Base-by-base conservation (phyloP, 345 rosid species). In the Geranium brycei region DNA sequence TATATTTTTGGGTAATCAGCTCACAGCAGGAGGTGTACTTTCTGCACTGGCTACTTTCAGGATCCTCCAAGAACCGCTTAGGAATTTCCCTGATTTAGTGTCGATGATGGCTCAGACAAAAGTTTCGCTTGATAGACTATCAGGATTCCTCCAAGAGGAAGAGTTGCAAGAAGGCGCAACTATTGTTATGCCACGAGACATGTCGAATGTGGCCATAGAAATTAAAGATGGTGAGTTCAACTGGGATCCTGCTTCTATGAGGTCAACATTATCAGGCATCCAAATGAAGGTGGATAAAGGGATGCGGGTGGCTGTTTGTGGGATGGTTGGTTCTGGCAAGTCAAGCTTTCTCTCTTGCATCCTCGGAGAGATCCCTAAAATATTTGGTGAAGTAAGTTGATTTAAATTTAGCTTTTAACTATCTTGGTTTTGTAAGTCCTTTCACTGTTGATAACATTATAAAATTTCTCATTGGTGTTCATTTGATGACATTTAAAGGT, bases 41-140 rank as follows among this genome's bases (percentile, higher is more conserved):
- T 95, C 99, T 68, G 96, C 99, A 68, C 66, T 95, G 77, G 99
- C 99, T 18, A 95, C 99, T 63, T 88, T 95, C 86, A 85, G 99
- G 80, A 91, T 95, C 74, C 87, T 95, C 66, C 99, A 95, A 76
- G 99, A 95, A 73, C 99, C 99, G 58, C 96, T 95, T 31, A 84
- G 99, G 80, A 95, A 91, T 81, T 95, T 91, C 75, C 99, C 99
- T 53, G 99, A 95, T 71, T 73, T 95, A 72, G 96, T 95, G 28
- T 95, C 99, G 38, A 95, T 95, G 99, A 95, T 91, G 95, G 97
- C 99, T 30, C 99, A 95, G 79, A 95, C 97, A 51, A 95, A 91
- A 77, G 97, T 95, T 56, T 95, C 99, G 68, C 97, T 95, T 65
- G 99, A 95, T 81, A 80, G 99, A 77, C 82, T 95, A 71, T 87